phyloP scores from a whole-genome alignment of 306 rosid genomes.

The Vicia sativa region DNA sequence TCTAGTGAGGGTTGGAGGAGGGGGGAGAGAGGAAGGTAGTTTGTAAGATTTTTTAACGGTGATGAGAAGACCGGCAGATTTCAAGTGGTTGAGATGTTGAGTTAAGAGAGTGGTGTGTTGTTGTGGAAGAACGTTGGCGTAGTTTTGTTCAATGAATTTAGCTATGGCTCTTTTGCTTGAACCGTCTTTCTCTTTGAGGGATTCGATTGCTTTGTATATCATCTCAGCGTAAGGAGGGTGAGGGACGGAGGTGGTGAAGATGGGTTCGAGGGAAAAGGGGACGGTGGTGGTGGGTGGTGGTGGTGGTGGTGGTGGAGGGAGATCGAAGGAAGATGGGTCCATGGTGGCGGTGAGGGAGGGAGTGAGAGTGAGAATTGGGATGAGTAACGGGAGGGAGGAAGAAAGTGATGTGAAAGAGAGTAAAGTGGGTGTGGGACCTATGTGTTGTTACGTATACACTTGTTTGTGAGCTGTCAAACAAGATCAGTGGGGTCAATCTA shows the following conservation, averaged over 20 bases:
- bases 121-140: conserved; percentile 51
- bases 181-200: conserved; percentile 63
- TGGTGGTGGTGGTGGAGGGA: conserved; percentile 5
- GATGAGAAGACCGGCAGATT: conserved; percentile 46
- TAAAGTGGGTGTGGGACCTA: conserved; percentile 12
- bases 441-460: not conserved
- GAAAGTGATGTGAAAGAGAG: not conserved
- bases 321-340: conserved; percentile 48
- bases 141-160: conserved; percentile 60
- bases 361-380: conserved; percentile 5
- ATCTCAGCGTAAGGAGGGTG: conserved; percentile 73
- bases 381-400: not conserved
- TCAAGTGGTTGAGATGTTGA: conserved; percentile 61
- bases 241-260: not conserved
- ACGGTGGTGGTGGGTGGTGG: conserved; percentile 15
- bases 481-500: not conserved
- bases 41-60: conserved; percentile 70
- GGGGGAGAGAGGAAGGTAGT: conserved; percentile 42
- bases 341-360: conserved; percentile 21
- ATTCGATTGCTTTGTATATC: conserved; percentile 62
- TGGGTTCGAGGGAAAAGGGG: conserved; percentile 23
- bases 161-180: conserved; percentile 76
- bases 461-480: not conserved
- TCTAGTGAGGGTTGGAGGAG: conserved; percentile 3
- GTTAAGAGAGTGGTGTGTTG: conserved; percentile 52